Base-by-base conservation (phyloP, 2,329 filamentous ascomycete species). In the Penicillium sp. region DNA sequence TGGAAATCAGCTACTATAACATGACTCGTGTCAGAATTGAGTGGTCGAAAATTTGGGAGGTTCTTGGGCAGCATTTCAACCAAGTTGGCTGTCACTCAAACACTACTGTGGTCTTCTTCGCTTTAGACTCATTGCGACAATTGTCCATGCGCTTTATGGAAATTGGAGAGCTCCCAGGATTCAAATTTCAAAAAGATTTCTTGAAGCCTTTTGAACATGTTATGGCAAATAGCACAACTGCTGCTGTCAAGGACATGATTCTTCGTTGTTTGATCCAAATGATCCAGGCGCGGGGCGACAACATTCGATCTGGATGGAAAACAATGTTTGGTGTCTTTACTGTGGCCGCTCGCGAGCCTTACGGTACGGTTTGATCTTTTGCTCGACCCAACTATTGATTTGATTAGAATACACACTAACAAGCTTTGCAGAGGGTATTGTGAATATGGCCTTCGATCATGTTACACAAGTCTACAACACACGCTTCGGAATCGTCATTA, bases 141-240 rank as follows among this genome's bases (percentile, higher is more conserved):
- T 74, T 99, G 36, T 96, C 91, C 0, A 97, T 98, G 90, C 86
- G 90, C 13, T 99, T 98, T 66, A 88, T 98, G 86, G 93, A 98
- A 69, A 90, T 97, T 51, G 93, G 95, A 66, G 93, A 99, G 68
- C 72, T 99, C 58, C 89, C 93, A 1, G 93, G 94, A 62, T 99
- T 99, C 80, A 97, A 97, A 69, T 99, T 99, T 65, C 93, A 99
- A 62, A 99, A 99, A 67, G 91, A 99, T 66, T 98, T 99, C 67
- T 73, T 98, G 46, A 97, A 96, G 70, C 93, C 94, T 0, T 99
- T 98, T 60, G 91, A 98, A 72, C 89, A 97, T 67, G 90, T 99
- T 59, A 88, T 98, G 74, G 85, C 87, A 49, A 97, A 98, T 66
- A 93, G 90, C 37, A 88, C 78, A 54, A 89, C 93, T 54, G 84